phyloP scores from a whole-genome alignment of 2,329 filamentous ascomycete species.

The Claviceps cyperi region DNA sequence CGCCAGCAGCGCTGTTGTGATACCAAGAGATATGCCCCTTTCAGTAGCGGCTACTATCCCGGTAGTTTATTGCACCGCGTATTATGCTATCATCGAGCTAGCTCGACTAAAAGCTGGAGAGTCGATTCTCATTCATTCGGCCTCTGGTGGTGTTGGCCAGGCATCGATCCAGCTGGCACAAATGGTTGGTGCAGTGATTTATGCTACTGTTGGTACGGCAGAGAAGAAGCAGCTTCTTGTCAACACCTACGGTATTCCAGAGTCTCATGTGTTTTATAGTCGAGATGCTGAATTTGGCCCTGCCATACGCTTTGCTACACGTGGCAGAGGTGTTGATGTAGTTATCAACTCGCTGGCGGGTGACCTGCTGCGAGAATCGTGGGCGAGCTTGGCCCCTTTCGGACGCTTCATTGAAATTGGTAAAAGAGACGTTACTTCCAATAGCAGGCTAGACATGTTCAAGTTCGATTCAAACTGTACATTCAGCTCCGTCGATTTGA shows the following conservation, averaged over 20 bases:
- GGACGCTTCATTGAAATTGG: slow-evolving; percentile 33
- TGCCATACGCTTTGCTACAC: slow-evolving; percentile 12
- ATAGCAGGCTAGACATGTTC: slow-evolving; percentile 30
- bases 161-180: slow-evolving; percentile 15
- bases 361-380: slow-evolving; percentile 23
- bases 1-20: slow-evolving; percentile 3
- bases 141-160: slow-evolving; percentile 16
- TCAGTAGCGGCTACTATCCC: slow-evolving; percentile 18
- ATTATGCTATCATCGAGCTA: slow-evolving; percentile 7
- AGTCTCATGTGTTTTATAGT: slow-evolving; percentile 16
- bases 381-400: slow-evolving; percentile 27
- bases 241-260: slow-evolving; percentile 21
- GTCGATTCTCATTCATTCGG: slow-evolving; percentile 17
- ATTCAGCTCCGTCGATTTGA: slow-evolving; percentile 31
- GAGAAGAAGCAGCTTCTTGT: slow-evolving; percentile 16
- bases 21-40: slow-evolving; percentile 8
- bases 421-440: slow-evolving; percentile 22
- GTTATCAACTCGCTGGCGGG: slow-evolving; percentile 37
- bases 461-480: slow-evolving; percentile 32
- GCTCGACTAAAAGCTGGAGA: slow-evolving; percentile 18
- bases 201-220: slow-evolving; percentile 15
- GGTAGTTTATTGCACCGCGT: slow-evolving; percentile 8
- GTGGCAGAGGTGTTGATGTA: slow-evolving; percentile 49
- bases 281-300: slow-evolving; percentile 12
- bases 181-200: slow-evolving; percentile 13